Evolutionary conservation across 2,329 filamentous ascomycete genomes (phyloP), one percentile per base, ranked within the genome.

Genomic region (Fusarium sterilihyphosum): DNA sequence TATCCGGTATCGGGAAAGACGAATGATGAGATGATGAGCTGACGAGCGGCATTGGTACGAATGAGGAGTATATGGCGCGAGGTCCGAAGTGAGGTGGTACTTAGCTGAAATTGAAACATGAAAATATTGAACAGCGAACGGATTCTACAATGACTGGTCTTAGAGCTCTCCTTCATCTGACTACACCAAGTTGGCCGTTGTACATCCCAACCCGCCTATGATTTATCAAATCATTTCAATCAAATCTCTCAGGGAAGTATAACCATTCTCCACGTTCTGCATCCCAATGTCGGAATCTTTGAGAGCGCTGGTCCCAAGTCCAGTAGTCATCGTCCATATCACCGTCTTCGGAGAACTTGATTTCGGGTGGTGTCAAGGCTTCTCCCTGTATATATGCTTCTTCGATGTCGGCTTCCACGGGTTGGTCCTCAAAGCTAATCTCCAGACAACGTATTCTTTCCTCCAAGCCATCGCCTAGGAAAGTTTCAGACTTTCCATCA

Each of bases 211-310:
- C 26, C 43, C 41, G 22, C 22, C n/a, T 47, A 22, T 41, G 50
- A n/a, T 46, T 33, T 10, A 26, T 56, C 20, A 52, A 57, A 26
- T 26, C 26, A 17, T 22, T 52, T 77, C 52, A 78, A 57, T 78
- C 75, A 53, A 78, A 78, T n/a, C 52, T 62, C 59, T 77, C 75
- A 6, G 77, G 77, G 35, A 72, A 79, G 43, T 70, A 75, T 13
- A 78, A 54, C 71, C 73, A 77, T n/a, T 67, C 68, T 41, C 50
- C 41, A 44, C 73, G 61, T 29, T 78, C 70, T 18, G 67, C 67
- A 22, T 79, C 76, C 77, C 73, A 78, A 33, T 79, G 77, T 8
- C 65, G 70, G 56, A 77, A 78, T 33, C 62, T 66, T 38, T 74
- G 50, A 20, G 54, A 56, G 0, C 57, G 26, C 46, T 66, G 60